Evolutionary conservation across 208 protist species (phyloP).

Genomic region (Phytomonas sp.): DNA sequence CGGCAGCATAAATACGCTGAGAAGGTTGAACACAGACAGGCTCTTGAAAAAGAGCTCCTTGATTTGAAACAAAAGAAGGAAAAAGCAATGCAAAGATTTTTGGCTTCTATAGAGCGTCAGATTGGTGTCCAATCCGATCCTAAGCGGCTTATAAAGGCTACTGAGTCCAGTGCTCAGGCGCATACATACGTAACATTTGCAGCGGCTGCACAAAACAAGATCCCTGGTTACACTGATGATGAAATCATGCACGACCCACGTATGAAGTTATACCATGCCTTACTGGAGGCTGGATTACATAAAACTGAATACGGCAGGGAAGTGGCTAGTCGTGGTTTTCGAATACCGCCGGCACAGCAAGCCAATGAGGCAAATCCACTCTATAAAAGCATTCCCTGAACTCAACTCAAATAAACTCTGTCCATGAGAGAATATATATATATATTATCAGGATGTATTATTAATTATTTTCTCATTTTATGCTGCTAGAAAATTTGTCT

Average conservation of each 20-base stretch:
- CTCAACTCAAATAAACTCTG: not conserved
- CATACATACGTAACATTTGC: not conserved
- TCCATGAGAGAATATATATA: not conserved
- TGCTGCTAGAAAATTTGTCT: not conserved
- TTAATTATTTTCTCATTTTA: not conserved
- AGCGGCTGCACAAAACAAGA: slow-evolving; percentile 1
- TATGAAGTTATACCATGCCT: slow-evolving; percentile 67
- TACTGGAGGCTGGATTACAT: slow-evolving; percentile 70
- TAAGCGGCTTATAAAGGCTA: slow-evolving; percentile 43
- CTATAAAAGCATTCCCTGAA: not conserved
- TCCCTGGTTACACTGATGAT: slow-evolving; percentile 53
- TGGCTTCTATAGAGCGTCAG: slow-evolving; percentile 45
- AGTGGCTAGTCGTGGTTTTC: slow-evolving; percentile 46
- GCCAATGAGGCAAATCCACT: slow-evolving; percentile 74
- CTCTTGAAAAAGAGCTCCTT: slow-evolving; percentile 30
- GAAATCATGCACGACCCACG: slow-evolving; percentile 76
- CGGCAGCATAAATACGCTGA: slow-evolving; percentile 40
- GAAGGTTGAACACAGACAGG: slow-evolving; percentile 20
- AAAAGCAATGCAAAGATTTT: slow-evolving; percentile 59
- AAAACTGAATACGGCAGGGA: slow-evolving; percentile 69
- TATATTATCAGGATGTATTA: not conserved
- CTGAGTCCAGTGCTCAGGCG: slow-evolving; percentile 30
- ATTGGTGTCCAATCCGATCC: slow-evolving; percentile 58
- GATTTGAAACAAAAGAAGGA: slow-evolving; percentile 37
- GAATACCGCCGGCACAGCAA: slow-evolving; percentile 51